These are phyloP conservation scores for Lenzites betulinus DNA, from an alignment of 768 basidiomycete species.

Conservation along the genomic window DNA sequence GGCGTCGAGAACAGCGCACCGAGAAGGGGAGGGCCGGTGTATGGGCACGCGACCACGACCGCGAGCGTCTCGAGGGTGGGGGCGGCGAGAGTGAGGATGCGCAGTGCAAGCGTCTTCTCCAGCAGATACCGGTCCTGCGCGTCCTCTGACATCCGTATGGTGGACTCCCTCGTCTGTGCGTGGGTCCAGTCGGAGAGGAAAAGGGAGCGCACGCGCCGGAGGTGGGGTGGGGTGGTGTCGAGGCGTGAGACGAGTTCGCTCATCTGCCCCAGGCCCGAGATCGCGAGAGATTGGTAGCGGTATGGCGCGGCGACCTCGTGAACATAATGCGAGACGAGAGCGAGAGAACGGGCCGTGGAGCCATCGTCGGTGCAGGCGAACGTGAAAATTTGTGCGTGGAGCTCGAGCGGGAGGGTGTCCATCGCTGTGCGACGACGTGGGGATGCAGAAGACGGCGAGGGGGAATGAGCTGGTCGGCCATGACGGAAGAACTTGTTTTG, in stretches of 20 bases:
- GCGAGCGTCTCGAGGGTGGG: constrained; percentile 46
- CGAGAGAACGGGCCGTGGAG: constrained; percentile 30
- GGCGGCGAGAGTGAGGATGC: constrained; percentile 40
- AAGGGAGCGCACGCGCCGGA: constrained; percentile 45
- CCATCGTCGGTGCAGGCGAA: constrained; percentile 36
- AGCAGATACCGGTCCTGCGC: constrained; percentile 19
- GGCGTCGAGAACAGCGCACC: constrained; percentile 44
- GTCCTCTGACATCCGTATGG: constrained; percentile 8
- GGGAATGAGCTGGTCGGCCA: not conserved
- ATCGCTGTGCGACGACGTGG: constrained; percentile 2
- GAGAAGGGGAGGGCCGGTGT: constrained; percentile 41
- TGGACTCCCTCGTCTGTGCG: constrained; percentile 16
- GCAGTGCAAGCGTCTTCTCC: constrained; percentile 28
- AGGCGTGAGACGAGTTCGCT: constrained; percentile 31
- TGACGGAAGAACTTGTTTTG: constrained; percentile 10
- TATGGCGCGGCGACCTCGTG: constrained; percentile 30
- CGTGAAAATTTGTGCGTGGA: constrained; percentile 33
- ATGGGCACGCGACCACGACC: constrained; percentile 37
- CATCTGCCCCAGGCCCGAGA: constrained; percentile 30
- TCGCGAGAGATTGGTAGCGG: constrained; percentile 31
- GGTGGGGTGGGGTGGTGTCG: constrained; percentile 36
- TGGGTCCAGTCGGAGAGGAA: constrained; percentile 43
- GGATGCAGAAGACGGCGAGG: not conserved
- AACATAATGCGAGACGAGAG: constrained; percentile 34
- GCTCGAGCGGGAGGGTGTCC: constrained; percentile 31